phyloP scores from a whole-genome alignment of 306 rosid species.

The Vigna trinervia region DNA sequence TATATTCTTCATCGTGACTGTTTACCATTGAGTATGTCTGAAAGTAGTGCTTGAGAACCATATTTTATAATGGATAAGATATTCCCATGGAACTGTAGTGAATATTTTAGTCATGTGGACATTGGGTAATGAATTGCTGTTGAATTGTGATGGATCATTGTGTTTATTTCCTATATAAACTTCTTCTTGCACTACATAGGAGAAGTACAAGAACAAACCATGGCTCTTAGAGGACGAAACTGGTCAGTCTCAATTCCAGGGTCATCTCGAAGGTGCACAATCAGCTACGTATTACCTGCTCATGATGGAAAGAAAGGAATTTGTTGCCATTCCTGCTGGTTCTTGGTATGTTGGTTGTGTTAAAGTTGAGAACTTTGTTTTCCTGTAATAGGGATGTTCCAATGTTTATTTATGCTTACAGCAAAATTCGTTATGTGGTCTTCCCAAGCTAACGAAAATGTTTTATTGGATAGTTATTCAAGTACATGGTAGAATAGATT shows the following conservation, averaged over 20 bases:
- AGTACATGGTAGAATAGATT: neutral
- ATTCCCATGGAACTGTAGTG: neutral
- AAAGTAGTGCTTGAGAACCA: constrained; percentile 19
- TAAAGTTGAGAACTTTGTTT: neutral
- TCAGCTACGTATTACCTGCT: constrained; percentile 80
- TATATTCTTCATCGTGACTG: neutral
- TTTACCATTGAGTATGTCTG: constrained; percentile 1
- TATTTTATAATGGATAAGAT: neutral
- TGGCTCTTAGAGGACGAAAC: constrained; percentile 95
- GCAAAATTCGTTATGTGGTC: neutral
- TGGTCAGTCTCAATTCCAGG: constrained; percentile 79
- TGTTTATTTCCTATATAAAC: constrained; percentile 13
- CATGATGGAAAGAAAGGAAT: constrained; percentile 82
- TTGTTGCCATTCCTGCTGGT: constrained; percentile 92
- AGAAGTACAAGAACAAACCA: constrained; percentile 86
- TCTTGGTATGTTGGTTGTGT: constrained; percentile 67
- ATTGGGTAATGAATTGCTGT: neutral
- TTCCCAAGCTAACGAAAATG: neutral
- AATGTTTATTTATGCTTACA: neutral
- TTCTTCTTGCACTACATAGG: constrained; percentile 52
- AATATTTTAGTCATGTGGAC: constrained; percentile 9
- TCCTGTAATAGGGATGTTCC: neutral
- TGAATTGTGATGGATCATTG: constrained; percentile 18
- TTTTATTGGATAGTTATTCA: neutral
- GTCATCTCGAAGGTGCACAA: constrained; percentile 85